Base-by-base conservation (phyloP, 306 rosid species). In the Dryas drummondii region DNA sequence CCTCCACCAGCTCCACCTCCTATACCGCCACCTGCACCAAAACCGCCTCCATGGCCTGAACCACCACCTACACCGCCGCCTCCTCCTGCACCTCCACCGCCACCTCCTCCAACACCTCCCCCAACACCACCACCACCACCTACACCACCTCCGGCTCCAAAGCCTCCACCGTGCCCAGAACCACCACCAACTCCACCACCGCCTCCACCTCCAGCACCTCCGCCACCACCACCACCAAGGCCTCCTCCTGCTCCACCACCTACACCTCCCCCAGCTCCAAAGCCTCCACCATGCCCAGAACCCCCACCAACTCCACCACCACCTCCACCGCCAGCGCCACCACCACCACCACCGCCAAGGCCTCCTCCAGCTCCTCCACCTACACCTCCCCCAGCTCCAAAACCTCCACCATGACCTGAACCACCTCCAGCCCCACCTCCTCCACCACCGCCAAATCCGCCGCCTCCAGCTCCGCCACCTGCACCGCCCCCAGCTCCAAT, bases 231-330 rank as follows among this genome's bases (percentile, higher is more conserved):
- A 0, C 77, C 90, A 0, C 87, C 92, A 0, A 75, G 37, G 0
- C 93, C 89, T 2, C 87, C 87, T 0, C 88, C 86, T 0, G 71
- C 76, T 0, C 90, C 88, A 7, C 88, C 90, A 0, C 82, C 81
- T 0, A 72, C 2, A 1, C 86, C 89, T 2, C 87, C 83, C 4
- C 84, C 84, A 5, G 82, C 91, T 0, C 92, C 92, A 0, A 81
- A 83, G 0, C 87, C 91, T 0, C 87, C 87, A 0, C 83, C 79
- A 41, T 74, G 79, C 8, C 83, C 83, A 0, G 71, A 53, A 3
- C 76, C 76, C 61, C 86, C 91, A 0, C 88, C 88, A 0, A 79
- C 78, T 0, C 85, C 87, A 0, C 78, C 75, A 0, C 81, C 68
- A 0, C 70, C 73, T 3, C 65, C 85, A 0, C 76, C 76, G 0